Evolutionary conservation across 495 filamentous ascomycete genomes (phyloP).

Genomic region (Penicillium parvum): DNA sequence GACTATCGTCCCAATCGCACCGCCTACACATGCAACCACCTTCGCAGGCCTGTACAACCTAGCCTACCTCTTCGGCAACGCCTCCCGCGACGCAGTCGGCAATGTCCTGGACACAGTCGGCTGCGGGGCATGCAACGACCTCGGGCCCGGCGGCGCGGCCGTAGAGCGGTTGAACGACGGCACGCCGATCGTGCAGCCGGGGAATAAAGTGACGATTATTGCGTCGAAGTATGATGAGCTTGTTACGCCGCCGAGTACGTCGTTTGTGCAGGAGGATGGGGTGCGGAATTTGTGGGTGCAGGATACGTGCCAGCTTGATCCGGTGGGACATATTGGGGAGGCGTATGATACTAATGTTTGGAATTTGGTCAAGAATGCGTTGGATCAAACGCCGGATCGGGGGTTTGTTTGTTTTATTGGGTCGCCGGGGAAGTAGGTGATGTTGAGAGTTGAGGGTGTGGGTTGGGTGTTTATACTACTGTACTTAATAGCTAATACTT

Average conservation of each 20-base stretch:
- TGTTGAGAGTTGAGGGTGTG: no score
- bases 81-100: conserved; percentile 29
- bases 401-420: conserved; percentile 36
- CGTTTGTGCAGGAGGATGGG: conserved; percentile 42
- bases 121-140: conserved; percentile 46
- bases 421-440: conserved; percentile 31
- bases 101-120: conserved; percentile 36
- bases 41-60: conserved; percentile 47
- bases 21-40: conserved; percentile 46
- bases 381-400: conserved; percentile 35
- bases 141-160: conserved; percentile 35
- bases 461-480: not conserved
- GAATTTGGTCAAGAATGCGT: conserved; percentile 49
- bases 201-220: conserved; percentile 47
- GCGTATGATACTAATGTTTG: conserved; percentile 52
- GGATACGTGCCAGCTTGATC: conserved; percentile 42
- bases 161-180: conserved; percentile 39
- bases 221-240: conserved; percentile 45
- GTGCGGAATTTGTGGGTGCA: conserved; percentile 46
- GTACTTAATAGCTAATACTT: conserved; percentile 7
- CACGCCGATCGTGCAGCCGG: conserved; percentile 41
- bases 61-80: conserved; percentile 37
- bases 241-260: conserved; percentile 42
- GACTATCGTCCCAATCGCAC: conserved; percentile 45
- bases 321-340: conserved; percentile 50